phyloP scores from a whole-genome alignment of 495 filamentous ascomycete species.

The Neurospora pannonica region DNA sequence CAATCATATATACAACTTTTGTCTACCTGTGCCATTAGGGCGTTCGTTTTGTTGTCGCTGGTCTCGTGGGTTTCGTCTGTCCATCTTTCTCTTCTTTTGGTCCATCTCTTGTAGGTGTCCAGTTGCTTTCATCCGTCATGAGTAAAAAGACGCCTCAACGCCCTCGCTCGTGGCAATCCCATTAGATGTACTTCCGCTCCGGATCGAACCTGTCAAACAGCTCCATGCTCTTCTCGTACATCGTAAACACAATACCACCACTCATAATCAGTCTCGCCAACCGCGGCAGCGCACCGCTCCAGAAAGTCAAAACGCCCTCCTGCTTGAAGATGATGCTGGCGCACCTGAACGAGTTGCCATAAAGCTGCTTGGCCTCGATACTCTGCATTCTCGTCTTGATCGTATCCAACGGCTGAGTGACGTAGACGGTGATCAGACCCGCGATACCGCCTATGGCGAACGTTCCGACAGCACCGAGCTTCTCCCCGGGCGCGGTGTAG shows the following conservation, averaged over 20 bases:
- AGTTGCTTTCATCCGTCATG: neutral
- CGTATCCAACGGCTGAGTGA: constrained; percentile 85
- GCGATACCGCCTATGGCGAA: constrained; percentile 88
- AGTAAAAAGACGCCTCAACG: neutral
- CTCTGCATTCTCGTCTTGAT: constrained; percentile 99
- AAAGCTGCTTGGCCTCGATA: constrained; percentile 72
- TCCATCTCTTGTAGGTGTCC: neutral
- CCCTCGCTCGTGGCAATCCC: neutral
- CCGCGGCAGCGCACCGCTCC: constrained; percentile 84
- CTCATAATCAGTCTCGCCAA: constrained; percentile 77
- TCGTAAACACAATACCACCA: constrained; percentile 95
- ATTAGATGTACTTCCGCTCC: constrained; percentile 69
- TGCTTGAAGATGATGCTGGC: constrained; percentile 75
- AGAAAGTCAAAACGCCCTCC: constrained; percentile 83
- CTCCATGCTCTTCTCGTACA: constrained; percentile 99
- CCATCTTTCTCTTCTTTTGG: neutral
- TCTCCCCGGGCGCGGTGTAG: constrained; percentile 90
- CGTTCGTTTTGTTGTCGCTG: neutral
- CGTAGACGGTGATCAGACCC: constrained; percentile 87
- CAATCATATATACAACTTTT: neutral
- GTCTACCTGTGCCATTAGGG: neutral
- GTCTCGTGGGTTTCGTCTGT: neutral
- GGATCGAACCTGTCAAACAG: constrained; percentile 74
- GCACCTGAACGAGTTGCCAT: constrained; percentile 84
- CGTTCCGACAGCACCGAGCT: constrained; percentile 78